Percentiles rank a stretch among this genome's conserved stretches.
Evolutionary conservation across 2,329 filamentous ascomycete species (phyloP).

Genomic region (Penicillium sp.): DNA sequence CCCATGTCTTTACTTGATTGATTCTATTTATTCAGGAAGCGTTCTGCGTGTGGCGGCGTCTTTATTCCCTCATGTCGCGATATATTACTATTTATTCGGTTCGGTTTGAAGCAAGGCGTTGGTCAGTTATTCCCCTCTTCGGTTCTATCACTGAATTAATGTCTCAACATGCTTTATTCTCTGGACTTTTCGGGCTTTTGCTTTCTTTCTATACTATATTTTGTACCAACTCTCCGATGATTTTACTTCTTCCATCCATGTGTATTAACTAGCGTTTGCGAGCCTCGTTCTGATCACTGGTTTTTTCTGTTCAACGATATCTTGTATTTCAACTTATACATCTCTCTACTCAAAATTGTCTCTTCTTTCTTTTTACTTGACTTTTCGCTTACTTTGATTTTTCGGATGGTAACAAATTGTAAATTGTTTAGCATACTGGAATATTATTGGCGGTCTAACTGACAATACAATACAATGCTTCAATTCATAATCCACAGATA

Average conservation of each 20-base stretch:
- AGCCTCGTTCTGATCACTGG: not conserved
- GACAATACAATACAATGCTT: not conserved
- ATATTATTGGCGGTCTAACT: too few relatives aligned
- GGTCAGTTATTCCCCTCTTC: not conserved
- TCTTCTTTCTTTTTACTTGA: too few relatives aligned
- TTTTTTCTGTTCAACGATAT: not conserved
- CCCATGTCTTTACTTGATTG: not conserved
- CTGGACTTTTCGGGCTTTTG: not conserved
- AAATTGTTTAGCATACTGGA: too few relatives aligned
- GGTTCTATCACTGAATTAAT: not conserved
- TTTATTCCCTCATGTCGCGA: not conserved
- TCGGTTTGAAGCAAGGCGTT: not conserved
- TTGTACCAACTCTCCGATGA: not conserved
- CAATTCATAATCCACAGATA: not conserved
- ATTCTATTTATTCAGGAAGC: not conserved
- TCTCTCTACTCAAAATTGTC: not conserved
- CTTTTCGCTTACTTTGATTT: not conserved
- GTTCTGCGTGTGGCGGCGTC: not conserved
- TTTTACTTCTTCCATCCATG: not conserved
- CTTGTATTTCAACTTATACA: not conserved
- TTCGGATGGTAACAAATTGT: not conserved
- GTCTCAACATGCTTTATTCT: not conserved
- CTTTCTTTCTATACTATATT: not conserved
- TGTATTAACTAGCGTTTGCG: conserved; percentile 3
- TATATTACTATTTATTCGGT: not conserved